A percentile compares a stretch with the other conserved stretches of the same genome.
These are phyloP conservation scores for Rhodotorula glutinis DNA, from an alignment of 1,284 basidiomycete species.

Conservation along the genomic window DNA sequence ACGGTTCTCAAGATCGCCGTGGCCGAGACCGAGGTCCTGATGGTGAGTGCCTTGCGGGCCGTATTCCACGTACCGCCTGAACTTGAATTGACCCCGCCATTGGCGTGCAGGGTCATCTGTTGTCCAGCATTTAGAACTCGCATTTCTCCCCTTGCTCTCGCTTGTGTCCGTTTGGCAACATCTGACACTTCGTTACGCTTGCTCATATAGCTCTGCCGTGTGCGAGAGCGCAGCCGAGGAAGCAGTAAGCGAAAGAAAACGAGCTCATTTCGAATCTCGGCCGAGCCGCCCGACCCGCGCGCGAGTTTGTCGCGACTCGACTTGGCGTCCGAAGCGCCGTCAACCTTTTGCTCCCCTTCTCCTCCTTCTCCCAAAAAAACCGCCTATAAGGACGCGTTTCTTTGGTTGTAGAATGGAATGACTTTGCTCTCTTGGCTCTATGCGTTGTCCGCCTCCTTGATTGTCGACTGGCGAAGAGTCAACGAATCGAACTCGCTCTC, in stretches of 20 bases:
- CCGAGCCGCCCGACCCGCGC: too few relatives aligned
- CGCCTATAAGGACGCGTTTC: not conserved
- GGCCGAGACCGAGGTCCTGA: conserved; percentile 35
- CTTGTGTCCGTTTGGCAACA: too few relatives aligned
- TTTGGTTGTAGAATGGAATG: not conserved
- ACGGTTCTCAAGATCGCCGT: conserved; percentile 32
- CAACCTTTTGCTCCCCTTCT: conserved; percentile 2
- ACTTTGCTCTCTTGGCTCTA: not conserved
- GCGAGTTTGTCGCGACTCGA: too few relatives aligned
- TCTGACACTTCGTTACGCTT: too few relatives aligned
- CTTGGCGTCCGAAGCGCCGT: not conserved
- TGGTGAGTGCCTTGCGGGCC: conserved; percentile 2
- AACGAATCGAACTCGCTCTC: too few relatives aligned
- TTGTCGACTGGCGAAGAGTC: too few relatives aligned
- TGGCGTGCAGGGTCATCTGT: conserved; percentile 25
- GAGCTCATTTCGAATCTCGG: too few relatives aligned
- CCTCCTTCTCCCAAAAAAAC: not conserved
- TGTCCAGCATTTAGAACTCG: conserved; percentile 8
- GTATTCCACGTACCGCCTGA: not conserved
- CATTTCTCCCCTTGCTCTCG: too few relatives aligned
- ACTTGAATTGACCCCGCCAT: not conserved
- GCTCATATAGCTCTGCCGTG: too few relatives aligned
- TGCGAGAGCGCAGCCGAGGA: too few relatives aligned
- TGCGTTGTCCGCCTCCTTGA: too few relatives aligned
- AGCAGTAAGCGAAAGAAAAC: too few relatives aligned